A percentile compares a stretch with the other conserved stretches of the same genome.
These are phyloP conservation scores for Pythium aristosporum DNA, from an alignment of 352 stramenopile species.

Conservation along the genomic window DNA sequence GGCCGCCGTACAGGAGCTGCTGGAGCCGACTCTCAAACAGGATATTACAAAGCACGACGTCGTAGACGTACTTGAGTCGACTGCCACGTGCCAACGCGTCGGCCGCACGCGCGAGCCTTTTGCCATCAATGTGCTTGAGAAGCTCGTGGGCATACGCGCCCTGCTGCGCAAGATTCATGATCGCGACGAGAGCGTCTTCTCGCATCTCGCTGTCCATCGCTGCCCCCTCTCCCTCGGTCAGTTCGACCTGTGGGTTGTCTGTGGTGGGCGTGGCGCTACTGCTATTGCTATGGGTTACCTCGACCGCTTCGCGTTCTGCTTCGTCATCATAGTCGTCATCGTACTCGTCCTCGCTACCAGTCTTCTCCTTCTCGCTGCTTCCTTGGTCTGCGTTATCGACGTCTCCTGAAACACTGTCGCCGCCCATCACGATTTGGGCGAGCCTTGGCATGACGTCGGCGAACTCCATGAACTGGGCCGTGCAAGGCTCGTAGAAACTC, in stretches of 20 bases:
- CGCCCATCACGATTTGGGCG: conserved; percentile 29
- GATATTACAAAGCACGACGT: conserved; percentile 61
- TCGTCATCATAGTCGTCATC: conserved; percentile 13
- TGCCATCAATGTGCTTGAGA: conserved; percentile 56
- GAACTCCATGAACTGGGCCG: conserved; percentile 54
- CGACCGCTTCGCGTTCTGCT: neutral
- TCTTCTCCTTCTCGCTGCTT: neutral
- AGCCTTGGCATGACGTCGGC: conserved; percentile 55
- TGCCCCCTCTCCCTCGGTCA: neutral
- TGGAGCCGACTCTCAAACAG: conserved; percentile 69
- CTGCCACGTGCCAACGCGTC: conserved; percentile 33
- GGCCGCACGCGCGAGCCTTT: conserved; percentile 42
- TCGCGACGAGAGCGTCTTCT: conserved; percentile 59
- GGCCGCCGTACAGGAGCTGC: conserved; percentile 58
- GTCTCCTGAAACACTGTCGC: conserved; percentile 3
- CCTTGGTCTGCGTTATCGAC: neutral
- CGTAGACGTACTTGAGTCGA: conserved; percentile 60
- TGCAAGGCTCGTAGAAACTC: conserved; percentile 53
- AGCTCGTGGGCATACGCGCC: conserved; percentile 47
- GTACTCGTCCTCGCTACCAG: conserved; percentile 3
- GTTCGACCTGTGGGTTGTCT: neutral
- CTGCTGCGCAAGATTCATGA: conserved; percentile 66
- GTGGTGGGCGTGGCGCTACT: neutral
- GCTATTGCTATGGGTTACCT: neutral
- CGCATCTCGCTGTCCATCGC: conserved; percentile 43